Evolutionary conservation across 345 rosid genomes (phyloP).

Genomic region (Geranium brycei): DNA sequence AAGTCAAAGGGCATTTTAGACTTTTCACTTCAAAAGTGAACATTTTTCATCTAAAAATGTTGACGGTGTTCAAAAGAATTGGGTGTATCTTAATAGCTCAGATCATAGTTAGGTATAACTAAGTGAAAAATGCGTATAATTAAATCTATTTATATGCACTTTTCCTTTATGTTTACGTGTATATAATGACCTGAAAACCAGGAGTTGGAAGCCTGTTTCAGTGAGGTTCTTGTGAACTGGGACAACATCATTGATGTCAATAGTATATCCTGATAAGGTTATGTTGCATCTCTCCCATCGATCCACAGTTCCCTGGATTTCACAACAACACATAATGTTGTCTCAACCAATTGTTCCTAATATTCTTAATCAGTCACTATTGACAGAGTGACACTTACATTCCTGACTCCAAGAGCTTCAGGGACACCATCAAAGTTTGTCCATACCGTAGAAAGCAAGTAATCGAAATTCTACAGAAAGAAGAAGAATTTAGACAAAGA

Average conservation of each 20-base stretch:
- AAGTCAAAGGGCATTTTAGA: no score
- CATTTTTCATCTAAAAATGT: no score
- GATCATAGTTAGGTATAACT: no score
- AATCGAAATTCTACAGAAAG: constrained; percentile 1
- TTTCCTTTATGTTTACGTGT: no score
- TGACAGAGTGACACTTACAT: constrained; percentile 4
- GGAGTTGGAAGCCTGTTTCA: constrained; percentile 5
- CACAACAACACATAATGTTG: neutral
- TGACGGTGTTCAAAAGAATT: no score
- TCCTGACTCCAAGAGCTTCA: constrained; percentile 14
- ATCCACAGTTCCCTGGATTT: constrained; percentile 9
- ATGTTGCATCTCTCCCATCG: constrained; percentile 13
- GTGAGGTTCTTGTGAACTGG: constrained; percentile 10
- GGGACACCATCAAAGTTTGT: constrained; percentile 12
- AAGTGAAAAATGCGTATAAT: no score
- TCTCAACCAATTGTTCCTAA: neutral
- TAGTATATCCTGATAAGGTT: constrained; percentile 7
- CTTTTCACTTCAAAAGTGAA: no score
- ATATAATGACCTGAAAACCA: constrained; percentile 12
- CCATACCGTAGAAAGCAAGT: constrained; percentile 6
- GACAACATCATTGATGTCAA: neutral
- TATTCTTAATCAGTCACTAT: no score
- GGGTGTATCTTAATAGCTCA: no score
- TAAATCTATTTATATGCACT: no score
- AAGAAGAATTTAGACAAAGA: neutral